These are phyloP conservation scores for Tolypocladium tropicale DNA, from an alignment of 2,329 filamentous ascomycete species.

Conservation along the genomic window DNA sequence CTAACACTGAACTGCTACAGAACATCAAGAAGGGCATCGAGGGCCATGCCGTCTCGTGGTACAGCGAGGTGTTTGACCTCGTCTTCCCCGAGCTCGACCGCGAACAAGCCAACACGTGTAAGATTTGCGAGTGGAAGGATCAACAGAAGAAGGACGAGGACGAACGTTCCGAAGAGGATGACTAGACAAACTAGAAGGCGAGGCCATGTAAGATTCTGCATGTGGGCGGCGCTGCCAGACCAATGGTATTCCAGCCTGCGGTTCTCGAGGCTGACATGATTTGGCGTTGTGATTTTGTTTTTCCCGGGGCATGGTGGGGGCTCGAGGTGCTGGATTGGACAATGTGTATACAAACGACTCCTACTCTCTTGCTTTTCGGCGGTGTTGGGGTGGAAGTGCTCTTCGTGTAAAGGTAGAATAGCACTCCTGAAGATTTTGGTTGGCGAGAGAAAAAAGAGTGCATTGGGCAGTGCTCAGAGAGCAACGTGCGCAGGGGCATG, in stretches of 20 bases:
- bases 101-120: conserved; percentile 65
- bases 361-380: neutral
- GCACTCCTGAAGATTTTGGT: neutral
- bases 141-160: conserved; percentile 27
- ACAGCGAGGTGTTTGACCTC: conserved; percentile 82
- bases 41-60: conserved; percentile 87
- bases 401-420: neutral
- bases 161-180: conserved; percentile 24
- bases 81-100: conserved; percentile 77
- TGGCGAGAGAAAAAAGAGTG: neutral
- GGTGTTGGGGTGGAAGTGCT: neutral
- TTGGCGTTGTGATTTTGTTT: conserved; percentile 5
- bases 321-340: neutral
- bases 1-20: conserved; percentile 33
- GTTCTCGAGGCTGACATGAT: conserved; percentile 1
- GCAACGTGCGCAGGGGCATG: neutral
- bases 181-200: conserved; percentile 12
- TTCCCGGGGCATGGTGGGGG: neutral
- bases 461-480: neutral
- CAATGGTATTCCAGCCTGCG: neutral
- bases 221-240: conserved; percentile 3
- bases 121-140: conserved; percentile 45
- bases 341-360: neutral
- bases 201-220: conserved; percentile 1
- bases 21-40: conserved; percentile 97